Conservation (phyloP, 306 rosid genomes). For the Purshia tridentata region DNA sequence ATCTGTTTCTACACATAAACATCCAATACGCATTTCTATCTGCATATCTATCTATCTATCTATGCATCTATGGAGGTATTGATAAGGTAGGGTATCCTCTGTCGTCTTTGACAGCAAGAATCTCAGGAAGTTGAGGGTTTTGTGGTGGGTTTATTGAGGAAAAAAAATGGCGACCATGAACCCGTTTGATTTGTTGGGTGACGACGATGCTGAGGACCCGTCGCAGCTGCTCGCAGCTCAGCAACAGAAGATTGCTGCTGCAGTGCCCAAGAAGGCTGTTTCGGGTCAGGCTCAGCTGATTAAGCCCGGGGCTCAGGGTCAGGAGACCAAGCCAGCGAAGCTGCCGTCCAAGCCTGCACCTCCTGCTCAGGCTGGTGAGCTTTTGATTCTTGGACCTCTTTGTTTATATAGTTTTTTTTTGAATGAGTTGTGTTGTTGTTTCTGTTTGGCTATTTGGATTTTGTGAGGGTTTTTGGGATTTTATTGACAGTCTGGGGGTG, state of each 20-base stretch:
- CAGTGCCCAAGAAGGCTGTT: constrained; percentile 34
- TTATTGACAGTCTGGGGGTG: neutral
- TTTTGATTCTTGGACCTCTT: neutral
- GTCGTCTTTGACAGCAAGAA: constrained; percentile 22
- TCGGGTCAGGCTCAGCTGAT: constrained; percentile 22
- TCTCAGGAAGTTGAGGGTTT: constrained; percentile 19
- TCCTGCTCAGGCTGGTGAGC: constrained; percentile 81
- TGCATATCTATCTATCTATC: neutral
- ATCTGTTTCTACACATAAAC: constrained; percentile 10
- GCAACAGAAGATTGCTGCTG: constrained; percentile 45
- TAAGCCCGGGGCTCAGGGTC: constrained; percentile 43
- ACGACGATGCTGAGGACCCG: constrained; percentile 89
- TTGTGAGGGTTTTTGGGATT: neutral
- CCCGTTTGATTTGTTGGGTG: constrained; percentile 89
- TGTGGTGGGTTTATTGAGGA: constrained; percentile 6
- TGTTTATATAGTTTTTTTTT: neutral
- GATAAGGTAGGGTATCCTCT: constrained; percentile 34
- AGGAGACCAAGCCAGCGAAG: constrained; percentile 53
- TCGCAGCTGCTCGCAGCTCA: constrained; percentile 64
- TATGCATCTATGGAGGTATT: constrained; percentile 41
- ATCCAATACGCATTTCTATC: too few relatives aligned
- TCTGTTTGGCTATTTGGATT: neutral
- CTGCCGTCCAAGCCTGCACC: constrained; percentile 82
- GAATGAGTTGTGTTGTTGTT: neutral
- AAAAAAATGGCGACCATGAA: constrained; percentile 69